Evolutionary conservation across 345 rosid genomes (phyloP).

Genomic region (Balakata baccata): DNA sequence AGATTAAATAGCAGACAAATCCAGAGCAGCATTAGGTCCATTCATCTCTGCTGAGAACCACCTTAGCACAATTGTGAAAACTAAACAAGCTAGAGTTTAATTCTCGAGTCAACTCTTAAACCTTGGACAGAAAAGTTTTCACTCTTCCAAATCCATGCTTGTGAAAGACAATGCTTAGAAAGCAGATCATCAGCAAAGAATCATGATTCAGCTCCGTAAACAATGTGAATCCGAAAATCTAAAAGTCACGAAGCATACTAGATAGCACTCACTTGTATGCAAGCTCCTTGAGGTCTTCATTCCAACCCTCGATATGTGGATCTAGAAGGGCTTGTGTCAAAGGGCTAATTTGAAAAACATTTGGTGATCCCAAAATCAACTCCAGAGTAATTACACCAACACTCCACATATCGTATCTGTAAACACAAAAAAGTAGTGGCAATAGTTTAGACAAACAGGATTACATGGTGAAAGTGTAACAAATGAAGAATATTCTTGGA

Average conservation of each 20-base stretch:
- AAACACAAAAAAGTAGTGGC: slow-evolving; percentile 1
- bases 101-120: not conserved
- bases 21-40: not conserved
- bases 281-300: slow-evolving; percentile 74
- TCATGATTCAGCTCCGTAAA: not conserved
- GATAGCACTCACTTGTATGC: slow-evolving; percentile 71
- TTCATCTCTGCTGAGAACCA: not conserved
- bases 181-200: slow-evolving; percentile 4
- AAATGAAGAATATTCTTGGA: slow-evolving; percentile 2
- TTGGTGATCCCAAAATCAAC: slow-evolving; percentile 84
- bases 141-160: not conserved
- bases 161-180: not conserved
- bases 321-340: slow-evolving; percentile 74
- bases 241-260: not conserved
- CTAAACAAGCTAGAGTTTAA: not conserved
- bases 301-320: slow-evolving; percentile 84
- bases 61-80: not conserved
- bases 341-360: slow-evolving; percentile 71
- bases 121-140: not conserved
- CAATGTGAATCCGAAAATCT: not conserved
- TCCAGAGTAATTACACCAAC: slow-evolving; percentile 91
- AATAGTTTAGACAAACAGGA: slow-evolving; percentile 7
- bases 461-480: not conserved
- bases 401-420: slow-evolving; percentile 96
- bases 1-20: too few species aligned